Evolutionary conservation across 768 basidiomycete species (phyloP), one percentile per base, ranked within the genome.

Genomic region (Kwoniella dendrophila): DNA sequence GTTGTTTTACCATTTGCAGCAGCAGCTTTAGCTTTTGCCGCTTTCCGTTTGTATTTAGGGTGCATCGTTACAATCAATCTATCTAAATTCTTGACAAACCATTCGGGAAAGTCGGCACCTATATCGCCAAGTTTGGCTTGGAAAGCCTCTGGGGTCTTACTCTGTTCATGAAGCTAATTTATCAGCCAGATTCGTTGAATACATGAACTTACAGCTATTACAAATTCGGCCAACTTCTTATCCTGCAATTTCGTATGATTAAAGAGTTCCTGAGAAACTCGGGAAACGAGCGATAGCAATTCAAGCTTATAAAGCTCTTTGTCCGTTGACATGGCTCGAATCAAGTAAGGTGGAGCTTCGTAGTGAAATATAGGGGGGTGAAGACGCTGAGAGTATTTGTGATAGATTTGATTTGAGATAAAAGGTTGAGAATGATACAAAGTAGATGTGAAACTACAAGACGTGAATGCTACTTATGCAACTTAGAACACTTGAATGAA

Each of bases 171-270:
- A 59, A 97, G 85, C 77, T 76, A 53, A 10, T 2, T 24, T 26
- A 56, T 55, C 59, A 58, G 57, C 48, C 8, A 22, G n/a, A 14
- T 38, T 38, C 26, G 14, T 20, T 18, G 24, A 5, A 26, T 32
- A 54, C 52, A 44, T 41, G n/a, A 29, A 74, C 75, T 69, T 58
- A 77, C 75, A 66, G 85, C 82, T 67, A 99, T 92, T 65, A 98
- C 86, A 78, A 94, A 99, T 81, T 98, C 95, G 12, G 96, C 93
- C 48, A 95, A 83, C 2, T 89, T 88, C 77, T 94, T 95, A 83
- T 99, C 94, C 76, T 87, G 89, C 36, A 90, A 79, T 16, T 80
- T 79, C 1, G 81, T 82, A 76, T 97, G 87, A 72, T 96, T 97
- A 79, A 88, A 86, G 47, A 97, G 86, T 77, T 98, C 94, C 78